Evolutionary conservation across 305 asterid genomes (phyloP).

Genomic region (Plantago rigida): DNA sequence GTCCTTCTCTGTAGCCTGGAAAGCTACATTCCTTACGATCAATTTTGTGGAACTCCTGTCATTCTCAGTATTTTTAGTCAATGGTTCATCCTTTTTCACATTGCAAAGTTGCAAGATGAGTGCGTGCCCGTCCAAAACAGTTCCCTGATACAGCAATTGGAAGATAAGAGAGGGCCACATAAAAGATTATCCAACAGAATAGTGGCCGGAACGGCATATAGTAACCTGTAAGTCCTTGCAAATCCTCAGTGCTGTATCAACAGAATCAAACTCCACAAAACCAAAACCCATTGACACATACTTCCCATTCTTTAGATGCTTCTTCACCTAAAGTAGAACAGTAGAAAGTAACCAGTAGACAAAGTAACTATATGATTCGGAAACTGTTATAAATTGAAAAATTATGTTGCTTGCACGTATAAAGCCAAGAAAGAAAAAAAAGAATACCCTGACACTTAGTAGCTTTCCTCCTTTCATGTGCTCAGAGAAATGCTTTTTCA

Average conservation of each 20-base stretch:
- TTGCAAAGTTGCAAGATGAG: slow-evolving; percentile 75
- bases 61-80: slow-evolving; percentile 38
- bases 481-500: slow-evolving; percentile 59
- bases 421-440: slow-evolving; percentile 19
- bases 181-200: not conserved
- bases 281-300: slow-evolving; percentile 90
- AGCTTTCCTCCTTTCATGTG: slow-evolving; percentile 65
- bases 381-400: not conserved
- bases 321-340: slow-evolving; percentile 55
- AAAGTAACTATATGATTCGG: not conserved
- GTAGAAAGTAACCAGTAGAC: not conserved
- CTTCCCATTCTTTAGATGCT: slow-evolving; percentile 80
- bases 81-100: slow-evolving; percentile 49
- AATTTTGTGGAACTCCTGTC: slow-evolving; percentile 75
- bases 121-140: slow-evolving; percentile 90
- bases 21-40: slow-evolving; percentile 85
- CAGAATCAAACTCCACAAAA: slow-evolving; percentile 74
- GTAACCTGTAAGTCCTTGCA: slow-evolving; percentile 73
- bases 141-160: slow-evolving; percentile 40
- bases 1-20: slow-evolving; percentile 90
- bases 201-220: slow-evolving; percentile 5
- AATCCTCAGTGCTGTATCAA: slow-evolving; percentile 60
- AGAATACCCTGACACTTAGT: slow-evolving; percentile 72
- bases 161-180: slow-evolving; percentile 9
- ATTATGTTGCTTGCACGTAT: not conserved